phyloP scores from a whole-genome alignment of 371 early-diverging fungal genomes.

The Zopfochytrium polystomum region DNA sequence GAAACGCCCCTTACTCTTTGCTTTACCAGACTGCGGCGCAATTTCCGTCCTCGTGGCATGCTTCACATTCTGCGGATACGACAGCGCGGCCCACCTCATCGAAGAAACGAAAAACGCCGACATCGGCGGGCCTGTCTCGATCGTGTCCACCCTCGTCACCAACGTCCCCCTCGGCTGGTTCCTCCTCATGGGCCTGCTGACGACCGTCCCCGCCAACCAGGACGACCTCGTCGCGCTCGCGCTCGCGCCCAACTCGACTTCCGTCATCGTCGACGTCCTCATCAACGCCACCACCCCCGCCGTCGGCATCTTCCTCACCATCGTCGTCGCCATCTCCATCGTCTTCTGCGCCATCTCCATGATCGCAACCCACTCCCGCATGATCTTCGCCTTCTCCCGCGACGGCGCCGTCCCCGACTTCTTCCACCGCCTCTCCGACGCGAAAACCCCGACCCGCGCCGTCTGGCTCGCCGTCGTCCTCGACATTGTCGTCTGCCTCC shows the following conservation, averaged over 20 bases:
- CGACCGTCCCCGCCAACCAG: constrained; percentile 11
- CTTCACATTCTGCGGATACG: constrained; percentile 53
- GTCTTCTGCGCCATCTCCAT: constrained; percentile 16
- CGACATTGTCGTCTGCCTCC: constrained; percentile 8
- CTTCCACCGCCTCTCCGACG: constrained; percentile 40
- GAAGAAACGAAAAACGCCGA: constrained; percentile 67
- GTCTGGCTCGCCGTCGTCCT: neutral
- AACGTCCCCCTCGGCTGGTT: too few species aligned
- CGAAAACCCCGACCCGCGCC: constrained; percentile 3
- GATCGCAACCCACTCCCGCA: constrained; percentile 41
- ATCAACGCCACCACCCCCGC: constrained; percentile 2
- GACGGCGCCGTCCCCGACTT: constrained; percentile 69
- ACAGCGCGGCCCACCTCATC: constrained; percentile 72
- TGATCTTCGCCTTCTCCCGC: constrained; percentile 73
- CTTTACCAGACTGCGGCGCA: constrained; percentile 58
- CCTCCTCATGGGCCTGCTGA: constrained; percentile 22
- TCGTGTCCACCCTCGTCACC: constrained; percentile 41
- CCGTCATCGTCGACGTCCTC: constrained; percentile 11
- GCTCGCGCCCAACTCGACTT: too few species aligned
- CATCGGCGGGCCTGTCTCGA: constrained; percentile 62
- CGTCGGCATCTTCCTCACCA: constrained; percentile 8
- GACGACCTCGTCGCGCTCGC: constrained; percentile 3
- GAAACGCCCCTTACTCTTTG: too few species aligned
- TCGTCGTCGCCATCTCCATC: constrained; percentile 12
- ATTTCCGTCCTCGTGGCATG: constrained; percentile 59